These are phyloP conservation scores for Penicillium sp. DNA, from an alignment of 2,329 filamentous ascomycete genomes.

Conservation along the genomic window DNA sequence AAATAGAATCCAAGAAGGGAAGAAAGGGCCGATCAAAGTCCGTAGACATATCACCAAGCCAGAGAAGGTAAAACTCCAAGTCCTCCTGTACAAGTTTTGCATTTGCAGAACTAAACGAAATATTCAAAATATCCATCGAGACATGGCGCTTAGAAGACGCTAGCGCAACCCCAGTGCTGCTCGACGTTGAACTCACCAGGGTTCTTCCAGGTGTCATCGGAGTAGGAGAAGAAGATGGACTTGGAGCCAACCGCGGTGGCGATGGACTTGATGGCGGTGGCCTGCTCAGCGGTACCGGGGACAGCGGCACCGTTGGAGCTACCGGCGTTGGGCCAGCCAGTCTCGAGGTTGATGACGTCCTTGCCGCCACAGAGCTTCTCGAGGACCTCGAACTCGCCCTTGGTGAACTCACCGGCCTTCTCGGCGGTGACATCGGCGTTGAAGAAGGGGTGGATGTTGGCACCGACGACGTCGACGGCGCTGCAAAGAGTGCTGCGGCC, in stretches of 20 bases:
- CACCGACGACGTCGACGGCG: slow-evolving; percentile 73
- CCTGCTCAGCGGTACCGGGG: slow-evolving; percentile 66
- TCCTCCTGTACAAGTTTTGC: slow-evolving; percentile 29
- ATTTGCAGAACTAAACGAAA: slow-evolving; percentile 16
- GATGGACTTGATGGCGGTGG: slow-evolving; percentile 69
- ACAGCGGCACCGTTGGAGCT: slow-evolving; percentile 68
- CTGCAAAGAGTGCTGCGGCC: slow-evolving; percentile 59
- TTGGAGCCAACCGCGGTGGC: slow-evolving; percentile 61
- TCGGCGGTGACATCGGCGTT: slow-evolving; percentile 64
- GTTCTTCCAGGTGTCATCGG: slow-evolving; percentile 79
- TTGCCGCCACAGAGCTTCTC: slow-evolving; percentile 67
- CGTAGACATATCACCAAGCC: slow-evolving; percentile 1
- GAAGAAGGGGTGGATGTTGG: slow-evolving; percentile 95
- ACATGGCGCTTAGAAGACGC: slow-evolving; percentile 46
- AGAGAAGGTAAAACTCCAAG: slow-evolving; percentile 20
- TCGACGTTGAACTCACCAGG: slow-evolving; percentile 69
- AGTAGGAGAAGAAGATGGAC: slow-evolving; percentile 77
- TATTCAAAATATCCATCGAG: slow-evolving; percentile 11
- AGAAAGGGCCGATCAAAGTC: slow-evolving; percentile 6
- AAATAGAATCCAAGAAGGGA: slow-evolving; percentile 24
- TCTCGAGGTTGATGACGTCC: slow-evolving; percentile 79
- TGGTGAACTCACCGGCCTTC: slow-evolving; percentile 73
- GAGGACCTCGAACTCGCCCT: slow-evolving; percentile 68
- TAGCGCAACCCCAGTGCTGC: slow-evolving; percentile 71
- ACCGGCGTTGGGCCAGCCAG: slow-evolving; percentile 79